Base-by-base conservation (phyloP, 805 yeast species). In the Yamadazyma phyllophila region DNA sequence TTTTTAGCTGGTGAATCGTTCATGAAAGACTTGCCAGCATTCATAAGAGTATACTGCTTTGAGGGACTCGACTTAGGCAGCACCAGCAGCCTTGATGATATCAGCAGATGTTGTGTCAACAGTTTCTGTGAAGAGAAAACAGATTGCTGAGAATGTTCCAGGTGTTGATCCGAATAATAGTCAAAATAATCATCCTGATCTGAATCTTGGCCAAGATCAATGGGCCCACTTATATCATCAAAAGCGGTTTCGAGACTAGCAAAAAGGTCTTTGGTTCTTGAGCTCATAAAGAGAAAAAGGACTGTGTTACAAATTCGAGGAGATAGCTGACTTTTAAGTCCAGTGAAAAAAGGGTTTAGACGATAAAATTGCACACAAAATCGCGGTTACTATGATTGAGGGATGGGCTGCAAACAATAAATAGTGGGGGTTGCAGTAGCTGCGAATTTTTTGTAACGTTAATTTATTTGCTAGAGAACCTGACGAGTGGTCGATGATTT, bases 91-190 rank as follows among this genome's bases (percentile, higher is more conserved):
- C 15, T 36, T 15, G 36, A 40, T 2, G 43, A 32, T 12, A 40
- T 13, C 36, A 30, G 36, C 29, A 32, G 36, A 3, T 32, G 15
- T 14, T 17, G 34, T 3, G 16, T 13, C 24, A 40, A 13, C 35
- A 14, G 34, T 20, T 27, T 11, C 3, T 11, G 12, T 13, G 24
- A 26, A 7, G 45, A 42, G 33, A 42, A 42, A 6, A 42, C 40
- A 17, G 45, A 42, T 17, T 34, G 37, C 11, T 29, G 32, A 5
- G 45, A 42, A 13, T 14, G 26, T 2, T 41, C 39, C 44, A 41
- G 44, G 14, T 13, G 39, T 14, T 42, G 45, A 20, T 42, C 45
- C 34, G 38, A 33, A 27, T 35, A 42, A 14, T 27, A 29, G 14
- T 35, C 45, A 16, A 29, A 20, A 10, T 42, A 26, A 17, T 34